Percentiles rank a stretch among this genome's conserved stretches.
Conservation (phyloP, 805 yeast species). For the Kodamaea jinghongensis region DNA sequence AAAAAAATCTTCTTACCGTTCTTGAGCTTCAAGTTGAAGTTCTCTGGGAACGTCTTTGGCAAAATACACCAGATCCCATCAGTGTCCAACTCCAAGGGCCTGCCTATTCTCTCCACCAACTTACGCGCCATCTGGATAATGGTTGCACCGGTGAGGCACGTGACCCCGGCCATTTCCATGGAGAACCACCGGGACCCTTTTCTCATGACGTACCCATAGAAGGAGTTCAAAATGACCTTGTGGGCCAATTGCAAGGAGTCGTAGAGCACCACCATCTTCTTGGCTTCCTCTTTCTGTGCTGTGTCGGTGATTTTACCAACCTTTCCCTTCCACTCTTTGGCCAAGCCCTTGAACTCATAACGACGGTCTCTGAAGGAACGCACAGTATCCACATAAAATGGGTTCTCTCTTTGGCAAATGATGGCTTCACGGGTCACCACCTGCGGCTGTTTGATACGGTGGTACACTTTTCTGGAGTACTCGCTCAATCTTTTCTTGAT, state of each 20-base stretch:
- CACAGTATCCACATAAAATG: constrained; percentile 93
- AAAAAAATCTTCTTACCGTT: constrained; percentile 75
- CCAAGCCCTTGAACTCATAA: constrained; percentile 90
- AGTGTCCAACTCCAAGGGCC: constrained; percentile 95
- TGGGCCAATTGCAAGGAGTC: constrained; percentile 96
- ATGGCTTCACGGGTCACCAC: constrained; percentile 88
- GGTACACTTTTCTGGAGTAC: constrained; percentile 82
- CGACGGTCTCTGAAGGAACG: constrained; percentile 93
- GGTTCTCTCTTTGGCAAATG: constrained; percentile 95
- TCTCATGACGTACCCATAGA: constrained; percentile 98
- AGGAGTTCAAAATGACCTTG: constrained; percentile 92
- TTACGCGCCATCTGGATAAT: constrained; percentile 96
- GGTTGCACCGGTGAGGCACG: constrained; percentile 96
- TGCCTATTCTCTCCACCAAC: constrained; percentile 86
- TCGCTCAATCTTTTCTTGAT: constrained; percentile 78
- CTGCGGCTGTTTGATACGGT: constrained; percentile 74
- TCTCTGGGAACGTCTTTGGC: constrained; percentile 92
- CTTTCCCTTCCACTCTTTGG: constrained; percentile 92
- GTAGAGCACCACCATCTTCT: constrained; percentile 88
- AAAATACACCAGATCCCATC: constrained; percentile 99
- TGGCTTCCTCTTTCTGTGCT: constrained; percentile 79
- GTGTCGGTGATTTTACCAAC: constrained; percentile 56
- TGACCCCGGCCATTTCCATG: constrained; percentile 99
- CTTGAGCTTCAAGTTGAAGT: constrained; percentile 64
- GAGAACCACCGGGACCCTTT: constrained; percentile 99